Conservation (phyloP, 2,329 filamentous ascomycete genomes). For the Escovopsis weberi region DNA sequence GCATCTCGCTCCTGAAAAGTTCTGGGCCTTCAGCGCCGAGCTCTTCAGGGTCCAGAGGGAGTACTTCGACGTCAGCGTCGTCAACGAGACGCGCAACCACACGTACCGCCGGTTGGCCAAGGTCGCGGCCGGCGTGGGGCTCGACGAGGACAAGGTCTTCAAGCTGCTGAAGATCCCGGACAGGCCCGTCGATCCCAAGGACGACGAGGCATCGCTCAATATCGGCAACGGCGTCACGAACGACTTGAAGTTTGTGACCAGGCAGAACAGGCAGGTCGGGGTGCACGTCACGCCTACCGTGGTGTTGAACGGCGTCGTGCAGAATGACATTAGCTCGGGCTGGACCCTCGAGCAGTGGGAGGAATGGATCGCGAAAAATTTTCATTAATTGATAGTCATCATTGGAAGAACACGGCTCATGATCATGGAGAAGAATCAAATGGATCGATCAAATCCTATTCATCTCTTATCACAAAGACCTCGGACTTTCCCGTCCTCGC, state of each 20-base stretch:
- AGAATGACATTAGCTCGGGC: constrained; percentile 56
- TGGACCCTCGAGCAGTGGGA: constrained; percentile 75
- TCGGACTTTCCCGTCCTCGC: too few relatives aligned
- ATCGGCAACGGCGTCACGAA: constrained; percentile 68
- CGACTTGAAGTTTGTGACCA: constrained; percentile 72
- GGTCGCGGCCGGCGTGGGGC: constrained; percentile 52
- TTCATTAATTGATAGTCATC: constrained; percentile 8
- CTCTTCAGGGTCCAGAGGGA: constrained; percentile 53
- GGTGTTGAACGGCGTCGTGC: constrained; percentile 73
- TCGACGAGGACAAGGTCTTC: constrained; percentile 58
- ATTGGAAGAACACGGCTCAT: too few relatives aligned
- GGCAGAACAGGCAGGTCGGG: constrained; percentile 62
- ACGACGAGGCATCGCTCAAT: constrained; percentile 55
- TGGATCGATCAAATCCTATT: too few relatives aligned
- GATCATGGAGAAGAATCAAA: too few relatives aligned
- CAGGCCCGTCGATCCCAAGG: constrained; percentile 31
- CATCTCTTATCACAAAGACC: too few relatives aligned
- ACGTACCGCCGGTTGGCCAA: constrained; percentile 70
- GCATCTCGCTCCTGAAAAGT: constrained; percentile 51
- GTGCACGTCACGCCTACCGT: constrained; percentile 89
- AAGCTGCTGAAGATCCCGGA: constrained; percentile 53
- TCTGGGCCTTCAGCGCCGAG: constrained; percentile 63
- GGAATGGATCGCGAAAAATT: constrained; percentile 56
- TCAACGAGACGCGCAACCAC: constrained; percentile 68
- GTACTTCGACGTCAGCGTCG: constrained; percentile 76